Base-by-base conservation (phyloP, 2,329 filamentous ascomycete genomes). In the Tolypocladium guangdongense region DNA sequence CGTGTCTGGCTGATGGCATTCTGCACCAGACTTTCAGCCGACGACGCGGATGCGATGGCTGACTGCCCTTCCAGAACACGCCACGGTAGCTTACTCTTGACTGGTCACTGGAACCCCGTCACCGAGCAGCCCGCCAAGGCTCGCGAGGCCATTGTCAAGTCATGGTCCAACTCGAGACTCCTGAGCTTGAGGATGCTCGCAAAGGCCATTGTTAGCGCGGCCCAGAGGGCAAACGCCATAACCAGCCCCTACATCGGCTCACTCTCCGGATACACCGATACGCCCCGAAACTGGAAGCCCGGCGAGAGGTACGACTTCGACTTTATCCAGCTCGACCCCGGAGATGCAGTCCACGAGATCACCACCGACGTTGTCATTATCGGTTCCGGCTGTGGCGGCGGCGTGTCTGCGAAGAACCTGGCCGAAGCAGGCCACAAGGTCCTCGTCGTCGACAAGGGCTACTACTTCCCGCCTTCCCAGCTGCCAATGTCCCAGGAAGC, bases 321-420 rank as follows among this genome's bases (percentile, higher is more conserved):
- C 0, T 88, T 88, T 60, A 63, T 86, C 47, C 82, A 87, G 62
- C 74, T 86, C 58, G 67, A 64, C 2, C 52, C 62, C 2, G 66
- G 63, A 7, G 58, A 60, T n/a, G 58, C 63, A 5, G 73, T 81
- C 0, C 81, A 84, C 57, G 75, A 77, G 3, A 71, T 95, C 39
- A 82, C 90, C 52, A 86, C 87, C 0, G 92, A 96, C 66, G 82
- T 95, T 1, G 82, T 95, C 41, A 83, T 96, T 54, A 78, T 96
- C 22, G 91, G 91, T 2, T 93, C 88, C 38, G 91, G 91, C 32
- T 95, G 88, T 61, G 91, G 91, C 57, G 90, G 88, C 41, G 88
- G 78, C 11, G 90, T 96, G 0, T 81, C 79, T 37, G 90, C 91
- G 27, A 91, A 91, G 68, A 86, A 88, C 50, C 72, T 96, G 1